phyloP scores from a whole-genome alignment of 306 rosid genomes.

The Sicyos edulis region DNA sequence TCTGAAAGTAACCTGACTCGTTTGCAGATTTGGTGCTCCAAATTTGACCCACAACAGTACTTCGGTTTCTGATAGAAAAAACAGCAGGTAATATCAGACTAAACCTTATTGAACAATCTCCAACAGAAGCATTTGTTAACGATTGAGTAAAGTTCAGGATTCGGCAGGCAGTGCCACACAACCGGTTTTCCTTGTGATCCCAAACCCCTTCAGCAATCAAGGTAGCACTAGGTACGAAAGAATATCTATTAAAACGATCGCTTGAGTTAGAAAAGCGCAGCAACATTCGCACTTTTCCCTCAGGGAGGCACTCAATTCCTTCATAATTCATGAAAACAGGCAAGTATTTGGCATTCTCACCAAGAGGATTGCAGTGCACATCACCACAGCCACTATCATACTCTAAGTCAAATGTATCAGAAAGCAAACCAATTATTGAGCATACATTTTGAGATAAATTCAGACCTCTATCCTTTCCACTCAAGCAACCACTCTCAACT shows the following conservation, averaged over 20 bases:
- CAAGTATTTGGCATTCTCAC: conserved; percentile 30
- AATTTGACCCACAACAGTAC: conserved; percentile 47
- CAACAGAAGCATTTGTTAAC: conserved; percentile 42
- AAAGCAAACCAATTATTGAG: conserved; percentile 25
- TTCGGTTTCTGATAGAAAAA: conserved; percentile 54
- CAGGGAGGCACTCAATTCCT: conserved; percentile 36
- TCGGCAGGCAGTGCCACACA: conserved; percentile 58
- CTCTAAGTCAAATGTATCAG: conserved; percentile 43
- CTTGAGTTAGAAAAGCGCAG: conserved; percentile 45
- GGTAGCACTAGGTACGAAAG: conserved; percentile 44
- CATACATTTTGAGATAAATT: conserved; percentile 39
- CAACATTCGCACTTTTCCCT: conserved; percentile 49
- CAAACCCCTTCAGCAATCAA: conserved; percentile 69
- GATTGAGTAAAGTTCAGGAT: conserved; percentile 46
- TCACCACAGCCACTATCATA: conserved; percentile 47
- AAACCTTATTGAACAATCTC: conserved; percentile 57
- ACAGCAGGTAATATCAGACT: conserved; percentile 44
- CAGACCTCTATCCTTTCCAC: conserved; percentile 26
- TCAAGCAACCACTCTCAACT: conserved; percentile 35
- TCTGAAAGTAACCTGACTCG: conserved; percentile 46
- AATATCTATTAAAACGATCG: conserved; percentile 26
- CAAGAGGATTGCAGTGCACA: conserved; percentile 53
- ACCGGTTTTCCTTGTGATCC: conserved; percentile 57
- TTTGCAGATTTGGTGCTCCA: conserved; percentile 52
- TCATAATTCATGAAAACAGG: conserved; percentile 40